Percentiles rank a stretch among this genome's conserved stretches.
Conservation (phyloP, 2,329 filamentous ascomycete species). For the Claviceps cyperi region DNA sequence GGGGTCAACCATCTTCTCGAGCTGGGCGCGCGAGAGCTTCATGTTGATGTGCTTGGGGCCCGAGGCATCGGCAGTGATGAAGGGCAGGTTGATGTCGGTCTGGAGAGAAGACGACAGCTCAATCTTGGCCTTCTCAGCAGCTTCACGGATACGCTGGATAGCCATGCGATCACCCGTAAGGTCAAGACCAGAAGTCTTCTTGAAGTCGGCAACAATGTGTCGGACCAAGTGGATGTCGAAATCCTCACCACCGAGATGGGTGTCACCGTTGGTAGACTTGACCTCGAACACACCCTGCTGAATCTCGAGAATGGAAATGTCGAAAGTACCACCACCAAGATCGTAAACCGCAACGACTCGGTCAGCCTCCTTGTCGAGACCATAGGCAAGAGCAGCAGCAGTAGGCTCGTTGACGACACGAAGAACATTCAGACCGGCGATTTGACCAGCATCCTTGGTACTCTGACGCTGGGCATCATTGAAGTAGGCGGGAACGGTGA, state of each 20-base stretch:
- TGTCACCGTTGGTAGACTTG: constrained; percentile 98
- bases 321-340: constrained; percentile 96
- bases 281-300: constrained; percentile 98
- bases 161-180: constrained; percentile 90
- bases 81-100: constrained; percentile 96
- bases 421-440: constrained; percentile 88
- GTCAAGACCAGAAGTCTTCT: constrained; percentile 87
- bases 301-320: constrained; percentile 96
- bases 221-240: constrained; percentile 92
- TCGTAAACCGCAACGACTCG: constrained; percentile 89
- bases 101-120: constrained; percentile 89
- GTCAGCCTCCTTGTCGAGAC: constrained; percentile 88
- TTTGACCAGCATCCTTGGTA: constrained; percentile 96
- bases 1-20: constrained; percentile 84
- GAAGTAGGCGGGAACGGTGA: constrained; percentile 96
- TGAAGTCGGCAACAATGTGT: constrained; percentile 88
- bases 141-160: constrained; percentile 97
- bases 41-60: constrained; percentile 97
- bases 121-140: constrained; percentile 98
- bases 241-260: constrained; percentile 94
- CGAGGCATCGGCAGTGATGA: constrained; percentile 91
- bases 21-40: constrained; percentile 83
- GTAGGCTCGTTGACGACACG: constrained; percentile 98
- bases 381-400: constrained; percentile 87
- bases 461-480: constrained; percentile 97